Conservation (phyloP, 805 yeast species). For the Saccharomyces eubayanus region DNA sequence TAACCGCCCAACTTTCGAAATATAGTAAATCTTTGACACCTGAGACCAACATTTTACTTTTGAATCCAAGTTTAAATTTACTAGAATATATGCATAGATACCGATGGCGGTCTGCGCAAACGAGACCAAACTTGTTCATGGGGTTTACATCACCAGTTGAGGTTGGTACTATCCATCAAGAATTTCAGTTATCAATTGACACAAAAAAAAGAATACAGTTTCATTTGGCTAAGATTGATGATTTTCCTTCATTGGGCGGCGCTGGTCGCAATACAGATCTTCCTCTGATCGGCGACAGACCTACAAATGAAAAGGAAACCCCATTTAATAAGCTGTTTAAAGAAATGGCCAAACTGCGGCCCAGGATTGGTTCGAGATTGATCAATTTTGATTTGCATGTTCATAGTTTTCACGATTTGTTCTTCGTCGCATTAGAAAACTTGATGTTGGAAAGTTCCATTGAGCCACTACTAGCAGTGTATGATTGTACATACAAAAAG, state of each 20-base stretch:
- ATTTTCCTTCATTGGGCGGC: not conserved
- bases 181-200: not conserved
- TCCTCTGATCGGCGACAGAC: not conserved
- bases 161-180: not conserved
- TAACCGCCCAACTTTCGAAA: slow-evolving; percentile 42
- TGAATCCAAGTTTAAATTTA: slow-evolving; percentile 71
- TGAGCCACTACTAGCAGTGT: slow-evolving; percentile 20
- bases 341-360: not conserved
- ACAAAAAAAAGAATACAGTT: not conserved
- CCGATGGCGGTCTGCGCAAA: slow-evolving; percentile 43
- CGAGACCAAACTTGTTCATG: slow-evolving; percentile 50
- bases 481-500: slow-evolving; percentile 14
- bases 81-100: slow-evolving; percentile 38
- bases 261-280: not conserved
- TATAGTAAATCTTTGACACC: slow-evolving; percentile 35
- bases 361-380: not conserved
- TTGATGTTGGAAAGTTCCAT: slow-evolving; percentile 21
- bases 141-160: slow-evolving; percentile 32
- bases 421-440: slow-evolving; percentile 16
- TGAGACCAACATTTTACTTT: slow-evolving; percentile 48
- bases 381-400: not conserved
- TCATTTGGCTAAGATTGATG: not conserved
- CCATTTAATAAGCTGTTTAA: slow-evolving; percentile 4
- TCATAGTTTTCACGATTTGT: slow-evolving; percentile 9
- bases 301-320: slow-evolving; percentile 1